These are phyloP conservation scores for Penicillium verrucosum DNA, from an alignment of 2,329 filamentous ascomycete genomes.

Conservation along the genomic window DNA sequence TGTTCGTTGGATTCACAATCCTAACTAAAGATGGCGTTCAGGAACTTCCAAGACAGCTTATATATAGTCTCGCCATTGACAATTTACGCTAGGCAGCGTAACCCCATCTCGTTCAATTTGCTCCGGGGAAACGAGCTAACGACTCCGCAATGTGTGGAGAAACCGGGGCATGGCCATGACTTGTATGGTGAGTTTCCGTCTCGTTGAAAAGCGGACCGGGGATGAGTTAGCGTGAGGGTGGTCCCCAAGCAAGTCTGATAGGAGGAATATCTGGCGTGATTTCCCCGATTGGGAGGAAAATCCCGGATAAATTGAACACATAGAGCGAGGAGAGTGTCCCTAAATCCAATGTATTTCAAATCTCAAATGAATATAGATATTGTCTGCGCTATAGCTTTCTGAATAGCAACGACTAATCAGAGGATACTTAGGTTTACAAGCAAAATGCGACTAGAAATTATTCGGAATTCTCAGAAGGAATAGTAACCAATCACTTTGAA, in stretches of 20 bases:
- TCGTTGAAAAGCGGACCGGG: constrained; percentile 5
- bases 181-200: neutral
- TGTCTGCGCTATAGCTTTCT: neutral
- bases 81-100: constrained; percentile 1
- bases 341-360: neutral
- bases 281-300: constrained; percentile 26
- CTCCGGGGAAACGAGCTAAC: constrained; percentile 19
- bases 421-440: neutral
- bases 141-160: constrained; percentile 12
- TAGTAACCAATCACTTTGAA: constrained; percentile 13
- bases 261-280: constrained; percentile 16
- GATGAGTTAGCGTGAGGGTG: constrained; percentile 5
- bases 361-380: neutral
- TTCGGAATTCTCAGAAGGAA: neutral
- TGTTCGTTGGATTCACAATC: neutral
- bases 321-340: neutral
- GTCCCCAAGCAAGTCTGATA: constrained; percentile 11
- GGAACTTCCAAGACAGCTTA: neutral
- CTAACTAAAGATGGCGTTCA: neutral
- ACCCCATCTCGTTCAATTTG: neutral
- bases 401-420: neutral
- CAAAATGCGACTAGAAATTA: neutral
- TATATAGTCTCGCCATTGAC: neutral
- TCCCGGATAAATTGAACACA: constrained; percentile 9
- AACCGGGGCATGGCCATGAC: neutral